Percentiles rank a stretch among this genome's conserved stretches.
phyloP scores from a whole-genome alignment of 2,329 filamentous ascomycete species.

The Thielaviopsis ethacetica region DNA sequence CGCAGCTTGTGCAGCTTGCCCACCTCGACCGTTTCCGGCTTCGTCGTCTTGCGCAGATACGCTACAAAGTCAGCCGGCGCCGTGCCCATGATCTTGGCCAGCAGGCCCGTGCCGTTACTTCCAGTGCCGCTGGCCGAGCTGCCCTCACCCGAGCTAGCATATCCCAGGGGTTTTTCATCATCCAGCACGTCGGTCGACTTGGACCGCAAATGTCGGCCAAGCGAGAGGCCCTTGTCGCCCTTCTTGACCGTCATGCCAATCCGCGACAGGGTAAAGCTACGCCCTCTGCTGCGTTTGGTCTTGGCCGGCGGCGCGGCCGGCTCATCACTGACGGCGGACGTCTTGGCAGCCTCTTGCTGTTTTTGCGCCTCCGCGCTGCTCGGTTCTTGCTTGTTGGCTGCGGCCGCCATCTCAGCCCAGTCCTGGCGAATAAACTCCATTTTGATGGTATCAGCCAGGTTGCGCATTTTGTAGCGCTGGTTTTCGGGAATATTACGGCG shows the following conservation, averaged over 20 bases:
- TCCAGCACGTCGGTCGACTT: conserved; percentile 58
- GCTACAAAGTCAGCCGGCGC: conserved; percentile 71
- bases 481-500: conserved; percentile 86
- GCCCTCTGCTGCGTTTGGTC: conserved; percentile 47
- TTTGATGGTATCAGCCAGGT: conserved; percentile 76
- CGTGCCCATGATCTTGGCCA: conserved; percentile 54
- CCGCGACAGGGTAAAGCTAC: conserved; percentile 64
- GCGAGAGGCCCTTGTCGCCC: conserved; percentile 37
- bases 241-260: conserved; percentile 26
- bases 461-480: conserved; percentile 88
- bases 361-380: not conserved
- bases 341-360: not conserved
- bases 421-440: conserved; percentile 90
- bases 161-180: conserved; percentile 36
- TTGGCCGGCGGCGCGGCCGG: conserved; percentile 18
- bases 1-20: conserved; percentile 88
- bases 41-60: conserved; percentile 66
- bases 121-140: conserved; percentile 31
- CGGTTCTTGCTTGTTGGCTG: conserved; percentile 13
- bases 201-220: conserved; percentile 46
- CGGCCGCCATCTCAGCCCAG: conserved; percentile 49
- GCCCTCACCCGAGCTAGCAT: not conserved
- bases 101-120: conserved; percentile 34
- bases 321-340: not conserved
- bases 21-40: conserved; percentile 77